Evolutionary conservation across 2,329 filamentous ascomycete species (phyloP).

Genomic region (Exophiala calicioides): DNA sequence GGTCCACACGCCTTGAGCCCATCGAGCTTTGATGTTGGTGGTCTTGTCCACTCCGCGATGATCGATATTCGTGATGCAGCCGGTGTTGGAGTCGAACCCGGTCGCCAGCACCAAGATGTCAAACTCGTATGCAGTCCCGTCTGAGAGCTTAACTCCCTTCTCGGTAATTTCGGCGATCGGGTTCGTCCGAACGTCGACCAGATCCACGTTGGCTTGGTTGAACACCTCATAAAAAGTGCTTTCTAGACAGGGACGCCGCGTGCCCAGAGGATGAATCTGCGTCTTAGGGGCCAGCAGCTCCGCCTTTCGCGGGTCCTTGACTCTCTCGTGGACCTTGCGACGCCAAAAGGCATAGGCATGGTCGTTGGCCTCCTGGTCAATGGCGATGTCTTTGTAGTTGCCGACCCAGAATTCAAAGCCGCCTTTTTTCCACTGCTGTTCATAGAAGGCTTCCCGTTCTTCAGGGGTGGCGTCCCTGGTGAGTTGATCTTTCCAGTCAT

Average conservation of each 20-base stretch:
- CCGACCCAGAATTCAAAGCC: constrained; percentile 56
- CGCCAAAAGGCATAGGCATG: constrained; percentile 58
- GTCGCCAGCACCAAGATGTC: constrained; percentile 46
- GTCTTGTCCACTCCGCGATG: too few relatives aligned
- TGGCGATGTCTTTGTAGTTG: constrained; percentile 53
- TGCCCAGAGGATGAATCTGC: constrained; percentile 56
- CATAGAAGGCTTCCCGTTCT: constrained; percentile 47
- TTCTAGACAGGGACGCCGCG: constrained; percentile 54
- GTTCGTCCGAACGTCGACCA: constrained; percentile 47
- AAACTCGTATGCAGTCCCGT: constrained; percentile 32
- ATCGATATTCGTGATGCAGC: constrained; percentile 42
- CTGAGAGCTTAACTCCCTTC: constrained; percentile 12
- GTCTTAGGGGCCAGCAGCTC: constrained; percentile 56
- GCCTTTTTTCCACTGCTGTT: constrained; percentile 52
- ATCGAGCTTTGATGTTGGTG: too few relatives aligned
- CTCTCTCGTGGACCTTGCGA: constrained; percentile 52
- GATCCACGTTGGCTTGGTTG: constrained; percentile 48
- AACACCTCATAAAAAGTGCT: constrained; percentile 54
- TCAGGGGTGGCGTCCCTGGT: constrained; percentile 9
- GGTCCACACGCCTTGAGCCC: constrained; percentile 37
- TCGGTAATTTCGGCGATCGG: constrained; percentile 27
- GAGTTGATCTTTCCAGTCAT: constrained; percentile 53
- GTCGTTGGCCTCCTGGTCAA: constrained; percentile 50
- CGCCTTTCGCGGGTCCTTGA: constrained; percentile 52
- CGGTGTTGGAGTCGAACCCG: constrained; percentile 46